Percentiles rank a stretch among this genome's conserved stretches.
Evolutionary conservation across 2,329 filamentous ascomycete genomes (phyloP).

Genomic region (Cladosporium sp.): DNA sequence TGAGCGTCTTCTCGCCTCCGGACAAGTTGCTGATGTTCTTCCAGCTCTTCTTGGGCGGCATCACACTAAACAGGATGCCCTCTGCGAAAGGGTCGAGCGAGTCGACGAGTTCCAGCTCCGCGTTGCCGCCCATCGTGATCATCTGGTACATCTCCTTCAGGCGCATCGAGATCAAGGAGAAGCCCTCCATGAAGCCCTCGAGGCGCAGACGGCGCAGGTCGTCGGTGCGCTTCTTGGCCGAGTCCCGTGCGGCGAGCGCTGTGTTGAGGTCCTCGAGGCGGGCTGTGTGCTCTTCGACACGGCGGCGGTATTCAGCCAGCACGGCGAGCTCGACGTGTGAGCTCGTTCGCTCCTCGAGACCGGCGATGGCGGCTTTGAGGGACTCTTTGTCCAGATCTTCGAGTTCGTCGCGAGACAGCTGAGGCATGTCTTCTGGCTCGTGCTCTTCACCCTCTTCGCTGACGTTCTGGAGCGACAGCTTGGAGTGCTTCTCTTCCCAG

Average conservation of each 20-base stretch:
- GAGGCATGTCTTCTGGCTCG: constrained; percentile 61
- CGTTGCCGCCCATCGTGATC: constrained; percentile 99
- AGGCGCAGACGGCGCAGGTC: constrained; percentile 85
- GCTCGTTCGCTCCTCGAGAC: constrained; percentile 70
- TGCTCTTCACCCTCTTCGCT: constrained; percentile 53
- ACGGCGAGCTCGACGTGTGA: constrained; percentile 88
- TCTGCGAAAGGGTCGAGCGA: constrained; percentile 95
- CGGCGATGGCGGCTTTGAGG: constrained; percentile 62
- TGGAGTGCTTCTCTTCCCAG: constrained; percentile 86
- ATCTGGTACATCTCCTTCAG: constrained; percentile 99
- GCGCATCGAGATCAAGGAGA: constrained; percentile 86
- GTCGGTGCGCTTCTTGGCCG: constrained; percentile 87
- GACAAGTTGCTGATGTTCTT: constrained; percentile 97
- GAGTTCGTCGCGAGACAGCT: constrained; percentile 70
- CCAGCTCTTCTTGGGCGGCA: constrained; percentile 99
- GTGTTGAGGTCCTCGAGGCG: constrained; percentile 79
- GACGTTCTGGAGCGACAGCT: constrained; percentile 78
- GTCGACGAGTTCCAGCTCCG: constrained; percentile 94
- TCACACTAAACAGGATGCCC: constrained; percentile 94
- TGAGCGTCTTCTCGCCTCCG: constrained; percentile 95
- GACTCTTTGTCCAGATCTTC: constrained; percentile 59
- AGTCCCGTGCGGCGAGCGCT: constrained; percentile 73
- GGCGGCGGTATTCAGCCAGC: constrained; percentile 79
- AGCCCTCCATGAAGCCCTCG: constrained; percentile 98
- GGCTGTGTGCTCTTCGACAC: constrained; percentile 75